These are phyloP conservation scores for Rhodotorula kratochvilovae DNA, from an alignment of 768 basidiomycete species.

Conservation along the genomic window DNA sequence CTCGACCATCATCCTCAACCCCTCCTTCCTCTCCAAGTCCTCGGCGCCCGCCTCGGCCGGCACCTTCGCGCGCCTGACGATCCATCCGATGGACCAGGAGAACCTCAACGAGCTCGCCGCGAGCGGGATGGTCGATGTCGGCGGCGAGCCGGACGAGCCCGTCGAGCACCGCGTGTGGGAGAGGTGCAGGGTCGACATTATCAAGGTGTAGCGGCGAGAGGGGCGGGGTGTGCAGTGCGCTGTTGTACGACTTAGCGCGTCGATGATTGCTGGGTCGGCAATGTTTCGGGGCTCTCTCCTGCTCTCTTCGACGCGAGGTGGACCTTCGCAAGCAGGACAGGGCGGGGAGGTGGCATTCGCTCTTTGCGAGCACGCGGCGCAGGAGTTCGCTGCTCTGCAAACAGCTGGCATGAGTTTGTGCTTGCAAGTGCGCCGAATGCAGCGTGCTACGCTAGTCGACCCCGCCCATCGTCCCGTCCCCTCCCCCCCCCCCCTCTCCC, in stretches of 20 bases:
- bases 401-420: too few relatives aligned
- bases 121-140: conserved; percentile 18
- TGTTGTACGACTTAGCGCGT: neutral
- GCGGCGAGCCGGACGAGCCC: conserved; percentile 34
- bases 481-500: too few relatives aligned
- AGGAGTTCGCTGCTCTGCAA: too few relatives aligned
- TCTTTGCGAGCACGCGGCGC: too few relatives aligned
- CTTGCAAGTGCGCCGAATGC: too few relatives aligned
- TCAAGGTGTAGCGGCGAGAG: conserved; percentile 45
- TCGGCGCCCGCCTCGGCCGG: conserved; percentile 43
- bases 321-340: too few relatives aligned
- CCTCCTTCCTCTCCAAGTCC: conserved; percentile 59
- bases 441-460: too few relatives aligned
- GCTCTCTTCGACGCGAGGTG: neutral
- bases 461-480: too few relatives aligned
- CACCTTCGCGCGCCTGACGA: conserved; percentile 49
- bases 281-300: too few relatives aligned
- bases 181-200: conserved; percentile 50
- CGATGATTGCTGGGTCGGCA: too few relatives aligned
- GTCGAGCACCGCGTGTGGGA: conserved; percentile 49
- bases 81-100: conserved; percentile 47
- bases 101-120: conserved; percentile 14
- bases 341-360: too few relatives aligned
- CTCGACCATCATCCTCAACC: conserved; percentile 74
- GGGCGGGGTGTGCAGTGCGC: neutral